A percentile compares a stretch with the other conserved stretches of the same genome.
Evolutionary conservation across 805 yeast species (phyloP).

Genomic region (Zygoascus tannicola): DNA sequence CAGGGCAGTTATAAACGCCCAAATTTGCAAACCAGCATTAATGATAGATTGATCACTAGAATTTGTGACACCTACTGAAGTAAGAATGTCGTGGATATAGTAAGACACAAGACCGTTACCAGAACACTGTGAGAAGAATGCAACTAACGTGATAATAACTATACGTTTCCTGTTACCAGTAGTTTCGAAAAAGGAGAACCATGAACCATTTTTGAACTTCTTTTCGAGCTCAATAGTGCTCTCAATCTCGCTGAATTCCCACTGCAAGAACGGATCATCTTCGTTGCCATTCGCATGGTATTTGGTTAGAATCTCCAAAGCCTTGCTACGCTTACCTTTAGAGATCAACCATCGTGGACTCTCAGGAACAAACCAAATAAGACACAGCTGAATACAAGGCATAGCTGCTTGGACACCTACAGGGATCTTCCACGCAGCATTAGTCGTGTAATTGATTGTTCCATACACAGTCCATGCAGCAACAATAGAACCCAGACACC

Average conservation of each 20-base stretch:
- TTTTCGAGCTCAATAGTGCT: neutral
- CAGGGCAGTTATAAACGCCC: conserved; percentile 9
- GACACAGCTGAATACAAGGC: neutral
- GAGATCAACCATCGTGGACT: conserved; percentile 71
- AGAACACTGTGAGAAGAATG: conserved; percentile 10
- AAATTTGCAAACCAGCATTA: conserved; percentile 12
- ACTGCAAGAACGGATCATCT: conserved; percentile 11
- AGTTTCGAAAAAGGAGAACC: conserved; percentile 22
- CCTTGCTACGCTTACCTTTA: conserved; percentile 55
- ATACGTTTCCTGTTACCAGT: conserved; percentile 6
- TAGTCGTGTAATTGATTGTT: conserved; percentile 30
- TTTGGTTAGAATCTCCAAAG: conserved; percentile 25
- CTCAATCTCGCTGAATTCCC: conserved; percentile 14
- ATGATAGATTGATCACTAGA: conserved; percentile 12
- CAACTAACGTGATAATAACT: conserved; percentile 5
- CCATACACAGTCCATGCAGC: conserved; percentile 74
- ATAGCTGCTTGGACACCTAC: neutral
- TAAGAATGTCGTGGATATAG: conserved; percentile 42
- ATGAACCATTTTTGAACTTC: neutral
- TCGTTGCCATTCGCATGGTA: conserved; percentile 15
- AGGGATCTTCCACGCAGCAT: conserved; percentile 3
- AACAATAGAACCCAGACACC: conserved; percentile 60
- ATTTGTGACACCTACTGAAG: conserved; percentile 43
- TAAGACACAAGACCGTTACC: conserved; percentile 24
- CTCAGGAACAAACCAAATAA: conserved; percentile 49